phyloP scores from a whole-genome alignment of 306 rosid genomes.

The Rosa chinensis region DNA sequence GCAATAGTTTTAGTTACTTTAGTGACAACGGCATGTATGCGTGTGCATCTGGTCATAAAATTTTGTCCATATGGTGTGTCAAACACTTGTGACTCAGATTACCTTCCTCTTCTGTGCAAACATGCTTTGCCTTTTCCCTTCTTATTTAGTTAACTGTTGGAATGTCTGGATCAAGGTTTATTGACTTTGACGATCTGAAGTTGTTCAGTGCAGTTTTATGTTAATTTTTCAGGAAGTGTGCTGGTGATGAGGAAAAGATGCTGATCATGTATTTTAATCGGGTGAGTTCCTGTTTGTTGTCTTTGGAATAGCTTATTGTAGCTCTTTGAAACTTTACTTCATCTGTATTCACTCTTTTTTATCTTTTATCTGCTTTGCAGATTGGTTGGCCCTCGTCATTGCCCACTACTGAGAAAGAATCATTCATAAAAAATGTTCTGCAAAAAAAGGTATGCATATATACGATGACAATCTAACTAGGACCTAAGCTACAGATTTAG shows the following conservation, averaged over 20 bases:
- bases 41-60: background rate
- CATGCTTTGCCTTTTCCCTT: background rate
- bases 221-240: slow-evolving; percentile 59
- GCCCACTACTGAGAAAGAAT: slow-evolving; percentile 81
- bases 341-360: slow-evolving; percentile 12
- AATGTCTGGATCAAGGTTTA: slow-evolving; percentile 15
- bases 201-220: slow-evolving; percentile 23
- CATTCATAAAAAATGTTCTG: slow-evolving; percentile 67
- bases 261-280: slow-evolving; percentile 65
- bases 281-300: slow-evolving; percentile 48
- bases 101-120: background rate
- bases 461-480: background rate
- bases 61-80: background rate
- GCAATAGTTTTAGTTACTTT: background rate
- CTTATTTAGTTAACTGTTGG: background rate
- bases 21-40: background rate
- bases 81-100: background rate
- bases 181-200: background rate
- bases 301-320: slow-evolving; percentile 12
- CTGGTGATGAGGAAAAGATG: slow-evolving; percentile 87
- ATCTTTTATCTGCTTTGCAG: slow-evolving; percentile 36
- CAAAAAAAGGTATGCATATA: slow-evolving; percentile 58
- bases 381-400: slow-evolving; percentile 96
- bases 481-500: background rate
- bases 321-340: slow-evolving; percentile 16